A percentile compares a stretch with the other conserved stretches of the same genome.
Conservation (phyloP, 1,284 basidiomycete genomes). For the Cystobasidium sp. region DNA sequence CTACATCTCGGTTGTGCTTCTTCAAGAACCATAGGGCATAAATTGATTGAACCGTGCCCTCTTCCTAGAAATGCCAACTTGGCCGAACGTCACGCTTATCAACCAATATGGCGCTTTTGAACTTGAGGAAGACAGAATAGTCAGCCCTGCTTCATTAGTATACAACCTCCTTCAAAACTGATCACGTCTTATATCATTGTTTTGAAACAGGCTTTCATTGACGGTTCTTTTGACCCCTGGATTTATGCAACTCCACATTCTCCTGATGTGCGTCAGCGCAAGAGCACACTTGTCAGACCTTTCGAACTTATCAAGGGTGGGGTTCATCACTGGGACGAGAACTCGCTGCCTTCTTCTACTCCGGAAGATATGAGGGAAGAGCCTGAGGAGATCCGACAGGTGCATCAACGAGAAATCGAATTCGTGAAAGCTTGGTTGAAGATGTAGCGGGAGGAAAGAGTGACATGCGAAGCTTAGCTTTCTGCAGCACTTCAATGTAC, state of each 20-base stretch:
- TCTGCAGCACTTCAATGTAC: background rate
- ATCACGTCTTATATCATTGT: slow-evolving; percentile 48
- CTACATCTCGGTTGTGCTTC: background rate
- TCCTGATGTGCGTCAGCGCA: slow-evolving; percentile 55
- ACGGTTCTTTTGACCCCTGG: slow-evolving; percentile 52
- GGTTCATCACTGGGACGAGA: slow-evolving; percentile 86
- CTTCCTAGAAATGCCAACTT: slow-evolving; percentile 18
- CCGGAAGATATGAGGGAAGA: slow-evolving; percentile 60
- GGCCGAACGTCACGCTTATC: slow-evolving; percentile 49
- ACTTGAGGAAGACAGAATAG: slow-evolving; percentile 45
- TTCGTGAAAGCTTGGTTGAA: slow-evolving; percentile 83
- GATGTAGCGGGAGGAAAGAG: background rate
- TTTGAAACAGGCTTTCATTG: slow-evolving; percentile 49
- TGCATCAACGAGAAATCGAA: slow-evolving; percentile 77
- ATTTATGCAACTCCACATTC: slow-evolving; percentile 71
- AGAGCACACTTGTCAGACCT: slow-evolving; percentile 47
- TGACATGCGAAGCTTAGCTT: background rate
- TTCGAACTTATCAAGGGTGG: slow-evolving; percentile 62
- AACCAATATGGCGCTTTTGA: slow-evolving; percentile 50
- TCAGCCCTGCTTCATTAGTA: background rate
- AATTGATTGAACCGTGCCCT: background rate
- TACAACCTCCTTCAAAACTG: slow-evolving; percentile 45
- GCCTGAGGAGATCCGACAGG: slow-evolving; percentile 75
- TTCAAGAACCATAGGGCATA: background rate
- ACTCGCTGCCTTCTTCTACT: slow-evolving; percentile 65